Evolutionary conservation across 2,329 filamentous ascomycete species (phyloP).

Genomic region (Clonostachys rosea): DNA sequence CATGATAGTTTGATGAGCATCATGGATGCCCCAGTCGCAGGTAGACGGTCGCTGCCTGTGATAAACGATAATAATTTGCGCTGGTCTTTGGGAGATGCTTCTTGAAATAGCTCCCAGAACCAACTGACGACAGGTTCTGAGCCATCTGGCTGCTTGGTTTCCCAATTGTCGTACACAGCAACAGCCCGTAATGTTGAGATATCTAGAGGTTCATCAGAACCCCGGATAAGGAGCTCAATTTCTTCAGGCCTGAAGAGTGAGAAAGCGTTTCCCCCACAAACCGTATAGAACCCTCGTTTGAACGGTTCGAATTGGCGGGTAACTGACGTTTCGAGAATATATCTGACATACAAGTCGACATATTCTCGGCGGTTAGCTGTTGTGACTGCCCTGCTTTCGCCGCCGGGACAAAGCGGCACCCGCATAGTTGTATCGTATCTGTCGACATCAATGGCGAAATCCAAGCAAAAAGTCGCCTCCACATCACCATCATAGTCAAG

Average conservation of each 20-base stretch:
- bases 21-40: slow-evolving; percentile 79
- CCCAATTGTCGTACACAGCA: slow-evolving; percentile 81
- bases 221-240: slow-evolving; percentile 81
- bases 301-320: slow-evolving; percentile 87
- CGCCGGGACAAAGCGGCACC: slow-evolving; percentile 69
- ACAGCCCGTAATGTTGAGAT: slow-evolving; percentile 71
- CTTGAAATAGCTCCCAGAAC: slow-evolving; percentile 84
- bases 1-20: slow-evolving; percentile 73
- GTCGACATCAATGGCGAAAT: slow-evolving; percentile 75
- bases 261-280: slow-evolving; percentile 83
- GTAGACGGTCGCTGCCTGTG: slow-evolving; percentile 85
- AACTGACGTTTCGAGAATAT: slow-evolving; percentile 74
- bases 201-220: slow-evolving; percentile 79
- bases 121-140: slow-evolving; percentile 60
- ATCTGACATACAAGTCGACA: slow-evolving; percentile 77
- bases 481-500: slow-evolving; percentile 84
- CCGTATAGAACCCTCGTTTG: slow-evolving; percentile 88
- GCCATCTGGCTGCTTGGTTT: slow-evolving; percentile 44
- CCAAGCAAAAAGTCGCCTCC: slow-evolving; percentile 71
- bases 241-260: slow-evolving; percentile 87
- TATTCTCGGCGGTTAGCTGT: slow-evolving; percentile 81
- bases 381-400: slow-evolving; percentile 73
- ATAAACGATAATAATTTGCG: slow-evolving; percentile 80
- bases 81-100: slow-evolving; percentile 62
- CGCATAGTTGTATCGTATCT: slow-evolving; percentile 66